Percentiles rank a stretch among this genome's conserved stretches.
Evolutionary conservation across 148 eudicot genomes (phyloP).

Genomic region (Camellia sinensis): DNA sequence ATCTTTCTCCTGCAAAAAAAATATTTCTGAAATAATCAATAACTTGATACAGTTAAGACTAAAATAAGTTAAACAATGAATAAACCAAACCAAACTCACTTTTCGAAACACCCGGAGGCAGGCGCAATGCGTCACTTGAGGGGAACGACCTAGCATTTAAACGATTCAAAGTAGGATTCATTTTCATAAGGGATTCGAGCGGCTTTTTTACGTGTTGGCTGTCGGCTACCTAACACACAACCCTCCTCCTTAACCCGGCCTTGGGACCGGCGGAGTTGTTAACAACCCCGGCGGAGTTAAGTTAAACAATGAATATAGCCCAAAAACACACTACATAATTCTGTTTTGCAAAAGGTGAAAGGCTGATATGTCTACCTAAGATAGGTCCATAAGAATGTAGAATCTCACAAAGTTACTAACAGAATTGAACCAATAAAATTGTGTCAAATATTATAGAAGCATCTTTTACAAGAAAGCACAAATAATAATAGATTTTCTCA

Average conservation of each 20-base stretch:
- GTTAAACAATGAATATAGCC: neutral
- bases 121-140: too few relatives aligned
- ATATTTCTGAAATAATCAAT: neutral
- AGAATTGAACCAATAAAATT: neutral
- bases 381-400: slow-evolving; percentile 3
- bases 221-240: too few relatives aligned
- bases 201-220: too few relatives aligned
- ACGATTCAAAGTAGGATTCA: too few relatives aligned
- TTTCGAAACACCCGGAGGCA: too few relatives aligned
- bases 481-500: neutral
- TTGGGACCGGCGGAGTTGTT: too few relatives aligned
- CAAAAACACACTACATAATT: neutral
- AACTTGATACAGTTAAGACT: neutral
- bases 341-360: neutral
- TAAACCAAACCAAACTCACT: too few relatives aligned
- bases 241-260: too few relatives aligned
- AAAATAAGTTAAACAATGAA: neutral
- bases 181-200: too few relatives aligned
- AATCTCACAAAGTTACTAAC: neutral
- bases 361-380: neutral
- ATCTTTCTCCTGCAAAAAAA: slow-evolving; percentile 74
- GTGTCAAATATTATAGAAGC: neutral
- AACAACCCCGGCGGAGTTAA: too few relatives aligned
- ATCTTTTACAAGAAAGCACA: neutral
- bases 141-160: too few relatives aligned